Evolutionary conservation across 139 green algal genomes (phyloP).

Genomic region (Chlamydomonas sp.): DNA sequence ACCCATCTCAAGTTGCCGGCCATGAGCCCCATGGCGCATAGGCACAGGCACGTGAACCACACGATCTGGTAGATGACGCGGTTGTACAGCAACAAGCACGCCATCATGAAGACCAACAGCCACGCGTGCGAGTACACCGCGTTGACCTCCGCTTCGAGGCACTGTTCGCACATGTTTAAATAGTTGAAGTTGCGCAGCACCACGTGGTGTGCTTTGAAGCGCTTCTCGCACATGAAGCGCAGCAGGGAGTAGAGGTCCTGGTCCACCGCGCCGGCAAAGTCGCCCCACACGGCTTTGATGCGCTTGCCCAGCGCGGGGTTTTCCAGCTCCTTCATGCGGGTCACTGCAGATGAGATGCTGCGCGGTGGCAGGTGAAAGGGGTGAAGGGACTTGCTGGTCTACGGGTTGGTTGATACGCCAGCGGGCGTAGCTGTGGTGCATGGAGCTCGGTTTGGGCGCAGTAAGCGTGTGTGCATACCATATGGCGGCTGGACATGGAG

Average conservation of each 20-base stretch:
- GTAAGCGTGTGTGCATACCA: too few relatives aligned
- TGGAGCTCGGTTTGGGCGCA: too few relatives aligned
- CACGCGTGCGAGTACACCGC: conserved; percentile 43
- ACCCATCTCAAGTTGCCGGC: conserved; percentile 26
- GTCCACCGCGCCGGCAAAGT: conserved; percentile 26
- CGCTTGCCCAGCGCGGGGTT: neutral
- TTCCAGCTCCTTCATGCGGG: neutral
- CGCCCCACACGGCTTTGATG: conserved; percentile 2
- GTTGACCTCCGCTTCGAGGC: conserved; percentile 39
- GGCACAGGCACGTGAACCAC: conserved; percentile 5
- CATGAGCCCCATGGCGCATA: neutral
- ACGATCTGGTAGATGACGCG: conserved; percentile 18
- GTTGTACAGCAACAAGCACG: conserved; percentile 38
- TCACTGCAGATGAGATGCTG: conserved; percentile 23
- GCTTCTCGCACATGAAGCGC: conserved; percentile 40
- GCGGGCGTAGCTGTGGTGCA: too few relatives aligned
- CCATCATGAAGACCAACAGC: conserved; percentile 43
- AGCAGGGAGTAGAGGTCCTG: conserved; percentile 39
- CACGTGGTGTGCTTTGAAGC: conserved; percentile 35
- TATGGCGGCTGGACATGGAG: too few relatives aligned
- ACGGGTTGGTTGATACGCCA: too few relatives aligned
- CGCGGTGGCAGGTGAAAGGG: neutral
- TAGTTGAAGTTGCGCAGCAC: conserved; percentile 41
- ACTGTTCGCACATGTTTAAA: conserved; percentile 41
- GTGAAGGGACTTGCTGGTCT: neutral